Evolutionary conservation across 306 rosid genomes (phyloP).

Genomic region (Cucurbita argyrosperma): DNA sequence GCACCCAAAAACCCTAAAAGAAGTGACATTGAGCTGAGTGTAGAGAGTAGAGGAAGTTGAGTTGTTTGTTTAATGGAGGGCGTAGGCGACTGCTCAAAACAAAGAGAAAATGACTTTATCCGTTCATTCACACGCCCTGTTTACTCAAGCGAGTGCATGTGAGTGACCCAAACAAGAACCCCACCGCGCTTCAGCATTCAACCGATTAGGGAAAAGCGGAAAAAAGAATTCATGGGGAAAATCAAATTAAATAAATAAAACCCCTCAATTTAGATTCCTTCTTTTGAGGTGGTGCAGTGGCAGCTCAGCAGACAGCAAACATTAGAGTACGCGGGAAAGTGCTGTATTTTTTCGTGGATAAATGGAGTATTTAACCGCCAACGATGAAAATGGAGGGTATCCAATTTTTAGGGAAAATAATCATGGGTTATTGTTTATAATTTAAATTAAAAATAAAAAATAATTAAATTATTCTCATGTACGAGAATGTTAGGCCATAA

Average conservation of each 20-base stretch:
- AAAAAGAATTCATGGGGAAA: background rate
- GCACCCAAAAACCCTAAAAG: conserved; percentile 16
- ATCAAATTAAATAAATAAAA: background rate
- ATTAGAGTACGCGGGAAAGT: background rate
- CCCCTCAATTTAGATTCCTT: conserved; percentile 4
- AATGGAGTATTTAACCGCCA: background rate
- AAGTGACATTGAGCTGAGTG: background rate
- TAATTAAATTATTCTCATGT: no score
- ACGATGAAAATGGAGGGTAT: background rate
- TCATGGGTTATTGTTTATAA: no score
- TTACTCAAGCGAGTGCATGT: background rate
- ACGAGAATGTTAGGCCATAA: no score
- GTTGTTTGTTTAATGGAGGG: conserved; percentile 24
- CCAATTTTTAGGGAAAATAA: no score
- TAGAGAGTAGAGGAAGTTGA: background rate
- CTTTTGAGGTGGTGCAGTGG: background rate
- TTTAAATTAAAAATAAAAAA: no score
- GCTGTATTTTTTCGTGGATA: background rate
- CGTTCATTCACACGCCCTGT: background rate
- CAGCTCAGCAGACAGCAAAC: background rate
- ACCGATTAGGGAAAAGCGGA: background rate
- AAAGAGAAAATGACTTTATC: background rate
- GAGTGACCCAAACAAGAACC: background rate
- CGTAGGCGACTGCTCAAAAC: conserved; percentile 1
- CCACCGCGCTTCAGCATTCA: background rate